Percentiles rank a stretch among this genome's conserved stretches.
Conservation (phyloP, 169 alveolate species). For the Eimeria acervulina region DNA sequence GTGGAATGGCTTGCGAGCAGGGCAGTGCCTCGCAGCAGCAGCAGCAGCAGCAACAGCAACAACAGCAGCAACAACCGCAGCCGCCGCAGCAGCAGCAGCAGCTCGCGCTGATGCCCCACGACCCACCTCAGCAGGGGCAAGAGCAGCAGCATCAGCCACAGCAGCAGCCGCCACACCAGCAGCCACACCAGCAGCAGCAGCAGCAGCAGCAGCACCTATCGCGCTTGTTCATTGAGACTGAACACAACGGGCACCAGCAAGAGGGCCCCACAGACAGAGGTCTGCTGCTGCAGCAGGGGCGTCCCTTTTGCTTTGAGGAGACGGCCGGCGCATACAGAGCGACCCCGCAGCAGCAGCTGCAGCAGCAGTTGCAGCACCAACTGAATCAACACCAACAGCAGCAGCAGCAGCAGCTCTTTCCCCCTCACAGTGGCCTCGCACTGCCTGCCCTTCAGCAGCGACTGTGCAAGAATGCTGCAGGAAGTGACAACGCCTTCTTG, state of each 20-base stretch:
- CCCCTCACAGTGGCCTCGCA: neutral
- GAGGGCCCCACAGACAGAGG: neutral
- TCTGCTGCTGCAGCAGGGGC: slow-evolving; percentile 28
- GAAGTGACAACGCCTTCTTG: neutral
- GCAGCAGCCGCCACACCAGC: slow-evolving; percentile 4
- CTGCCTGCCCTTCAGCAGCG: neutral
- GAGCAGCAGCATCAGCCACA: slow-evolving; percentile 19
- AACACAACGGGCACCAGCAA: neutral
- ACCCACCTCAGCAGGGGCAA: neutral
- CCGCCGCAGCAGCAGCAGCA: slow-evolving; percentile 6
- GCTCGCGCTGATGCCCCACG: neutral
- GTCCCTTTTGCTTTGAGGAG: slow-evolving; percentile 15
- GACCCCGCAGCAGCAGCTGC: slow-evolving; percentile 10
- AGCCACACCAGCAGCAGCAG: neutral
- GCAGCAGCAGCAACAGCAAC: neutral
- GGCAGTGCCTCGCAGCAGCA: neutral
- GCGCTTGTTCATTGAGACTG: neutral
- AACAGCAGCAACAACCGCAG: neutral
- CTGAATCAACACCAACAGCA: neutral
- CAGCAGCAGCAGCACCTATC: neutral
- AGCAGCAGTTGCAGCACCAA: neutral
- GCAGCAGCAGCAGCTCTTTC: slow-evolving; percentile 16
- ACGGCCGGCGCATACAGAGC: neutral
- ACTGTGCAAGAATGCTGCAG: neutral
- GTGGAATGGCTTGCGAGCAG: neutral